phyloP scores from a whole-genome alignment of 805 yeast species.

The Kluyveromyces nonfermentans region DNA sequence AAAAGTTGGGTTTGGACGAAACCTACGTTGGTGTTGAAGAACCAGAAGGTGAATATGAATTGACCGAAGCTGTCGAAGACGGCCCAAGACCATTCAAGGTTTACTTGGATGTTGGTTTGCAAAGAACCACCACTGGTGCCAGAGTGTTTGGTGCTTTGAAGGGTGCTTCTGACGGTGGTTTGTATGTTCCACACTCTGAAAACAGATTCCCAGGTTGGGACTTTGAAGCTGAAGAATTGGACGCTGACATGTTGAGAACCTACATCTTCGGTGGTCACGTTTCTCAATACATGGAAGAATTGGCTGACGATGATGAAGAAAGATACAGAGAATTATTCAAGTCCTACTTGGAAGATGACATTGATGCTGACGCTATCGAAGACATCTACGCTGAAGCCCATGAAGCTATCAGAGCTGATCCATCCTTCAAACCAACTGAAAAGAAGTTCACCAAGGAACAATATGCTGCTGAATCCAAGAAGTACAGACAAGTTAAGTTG shows the following conservation, averaged over 20 bases:
- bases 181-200: constrained; percentile 97
- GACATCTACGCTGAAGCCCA: constrained; percentile 93
- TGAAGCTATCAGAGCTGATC: constrained; percentile 93
- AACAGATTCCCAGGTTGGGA: constrained; percentile 99
- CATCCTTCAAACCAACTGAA: constrained; percentile 79
- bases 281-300: constrained; percentile 99
- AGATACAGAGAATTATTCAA: constrained; percentile 94
- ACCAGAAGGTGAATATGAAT: constrained; percentile 97
- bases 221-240: constrained; percentile 96
- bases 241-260: constrained; percentile 93
- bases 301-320: constrained; percentile 99
- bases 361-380: constrained; percentile 95
- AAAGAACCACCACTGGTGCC: constrained; percentile 99
- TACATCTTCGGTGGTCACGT: constrained; percentile 99
- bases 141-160: constrained; percentile 98
- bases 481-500: constrained; percentile 81
- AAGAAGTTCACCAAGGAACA: constrained; percentile 94
- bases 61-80: constrained; percentile 98
- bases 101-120: constrained; percentile 97
- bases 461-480: constrained; percentile 94
- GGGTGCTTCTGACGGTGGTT: constrained; percentile 99
- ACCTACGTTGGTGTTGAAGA: constrained; percentile 98
- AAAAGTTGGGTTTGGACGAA: constrained; percentile 96
- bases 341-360: constrained; percentile 92
- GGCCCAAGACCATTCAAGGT: constrained; percentile 99